Percentiles rank a stretch among this genome's conserved stretches.
Evolutionary conservation across 179 eudicot species (phyloP).

Genomic region (Vitellaria paradoxa): DNA sequence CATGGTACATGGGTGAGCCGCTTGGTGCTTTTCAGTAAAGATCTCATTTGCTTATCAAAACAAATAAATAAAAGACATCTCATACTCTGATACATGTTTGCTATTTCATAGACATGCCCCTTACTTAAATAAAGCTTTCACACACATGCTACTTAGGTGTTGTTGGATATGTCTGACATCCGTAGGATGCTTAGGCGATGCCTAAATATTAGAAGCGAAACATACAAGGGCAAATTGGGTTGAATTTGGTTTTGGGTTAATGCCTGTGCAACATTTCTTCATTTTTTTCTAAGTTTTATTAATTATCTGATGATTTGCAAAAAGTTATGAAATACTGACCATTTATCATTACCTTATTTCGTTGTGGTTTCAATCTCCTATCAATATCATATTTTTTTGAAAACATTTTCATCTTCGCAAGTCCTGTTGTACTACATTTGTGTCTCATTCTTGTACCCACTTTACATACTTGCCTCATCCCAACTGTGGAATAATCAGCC

Average conservation of each 20-base stretch:
- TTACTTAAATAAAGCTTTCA: too few relatives aligned
- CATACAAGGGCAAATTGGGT: not conserved
- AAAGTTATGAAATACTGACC: too few relatives aligned
- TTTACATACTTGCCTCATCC: too few relatives aligned
- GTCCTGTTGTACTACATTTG: not conserved
- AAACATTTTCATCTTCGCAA: not conserved
- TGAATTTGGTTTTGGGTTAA: not conserved
- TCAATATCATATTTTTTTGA: not conserved
- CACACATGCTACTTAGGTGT: too few relatives aligned
- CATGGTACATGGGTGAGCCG: too few relatives aligned
- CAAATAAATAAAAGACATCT: too few relatives aligned
- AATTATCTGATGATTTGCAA: not conserved
- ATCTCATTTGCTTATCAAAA: too few relatives aligned
- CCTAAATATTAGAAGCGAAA: not conserved
- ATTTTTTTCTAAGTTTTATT: not conserved
- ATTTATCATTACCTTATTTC: not conserved
- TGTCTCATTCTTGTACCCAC: not conserved
- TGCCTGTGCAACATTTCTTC: not conserved
- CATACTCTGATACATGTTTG: too few relatives aligned
- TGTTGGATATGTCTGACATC: not conserved
- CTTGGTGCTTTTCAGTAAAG: too few relatives aligned
- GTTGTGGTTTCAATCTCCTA: not conserved
- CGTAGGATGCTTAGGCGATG: not conserved
- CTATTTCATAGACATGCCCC: too few relatives aligned
- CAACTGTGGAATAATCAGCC: too few relatives aligned